A percentile compares a stretch with the other conserved stretches of the same genome.
Evolutionary conservation across 2,329 filamentous ascomycete genomes (phyloP).

Genomic region (Monosporascus sp.): DNA sequence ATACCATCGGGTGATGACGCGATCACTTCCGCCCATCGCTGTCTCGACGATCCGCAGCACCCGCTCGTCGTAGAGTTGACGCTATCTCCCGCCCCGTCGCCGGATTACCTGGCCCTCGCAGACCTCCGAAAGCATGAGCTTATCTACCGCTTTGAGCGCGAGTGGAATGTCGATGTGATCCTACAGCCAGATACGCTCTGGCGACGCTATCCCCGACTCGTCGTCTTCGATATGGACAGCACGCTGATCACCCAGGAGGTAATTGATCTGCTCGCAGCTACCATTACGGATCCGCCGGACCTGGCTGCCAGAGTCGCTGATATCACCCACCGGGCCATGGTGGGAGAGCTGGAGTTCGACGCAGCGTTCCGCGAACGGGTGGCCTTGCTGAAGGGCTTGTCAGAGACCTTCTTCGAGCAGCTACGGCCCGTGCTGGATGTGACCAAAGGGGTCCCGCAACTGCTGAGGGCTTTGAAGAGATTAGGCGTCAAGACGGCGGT

Average conservation of each 20-base stretch:
- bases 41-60: conserved; percentile 54
- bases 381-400: conserved; percentile 73
- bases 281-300: conserved; percentile 62
- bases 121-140: conserved; percentile 76
- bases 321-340: conserved; percentile 92
- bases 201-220: conserved; percentile 75
- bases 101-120: conserved; percentile 58
- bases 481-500: conserved; percentile 86
- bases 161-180: conserved; percentile 84
- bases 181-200: conserved; percentile 70
- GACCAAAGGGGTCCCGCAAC: conserved; percentile 71
- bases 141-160: conserved; percentile 77
- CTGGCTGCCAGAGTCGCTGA: conserved; percentile 77
- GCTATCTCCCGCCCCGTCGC: conserved; percentile 54
- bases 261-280: conserved; percentile 88
- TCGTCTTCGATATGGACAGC: conserved; percentile 98
- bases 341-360: conserved; percentile 90
- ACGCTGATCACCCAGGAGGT: conserved; percentile 97
- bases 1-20: conserved; percentile 46
- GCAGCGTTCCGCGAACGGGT: conserved; percentile 77
- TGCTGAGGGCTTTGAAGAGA: conserved; percentile 68
- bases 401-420: conserved; percentile 71
- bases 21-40: conserved; percentile 57
- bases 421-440: conserved; percentile 72
- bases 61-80: conserved; percentile 63